Percentiles rank a stretch among this genome's conserved stretches.
phyloP scores from a whole-genome alignment of 1,284 basidiomycete genomes.

The Moesziomyces aphidis region DNA sequence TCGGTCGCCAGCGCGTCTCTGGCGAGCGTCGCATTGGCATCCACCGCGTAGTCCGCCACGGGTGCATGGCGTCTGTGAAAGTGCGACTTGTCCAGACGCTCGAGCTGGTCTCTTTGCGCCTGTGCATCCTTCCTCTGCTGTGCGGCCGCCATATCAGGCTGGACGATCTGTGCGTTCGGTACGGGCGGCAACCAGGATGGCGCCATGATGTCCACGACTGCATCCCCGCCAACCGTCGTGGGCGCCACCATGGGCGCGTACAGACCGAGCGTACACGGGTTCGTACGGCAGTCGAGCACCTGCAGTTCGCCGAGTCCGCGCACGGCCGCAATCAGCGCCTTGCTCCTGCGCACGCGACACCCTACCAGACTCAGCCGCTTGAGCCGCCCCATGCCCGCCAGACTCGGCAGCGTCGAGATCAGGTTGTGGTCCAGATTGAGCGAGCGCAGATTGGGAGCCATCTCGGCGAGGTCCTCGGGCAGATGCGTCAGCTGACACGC shows the following conservation, averaged over 20 bases:
- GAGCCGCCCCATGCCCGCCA: conserved; percentile 49
- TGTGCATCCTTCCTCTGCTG: conserved; percentile 16
- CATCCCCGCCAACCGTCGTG: too few relatives aligned
- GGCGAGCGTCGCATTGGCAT: conserved; percentile 25
- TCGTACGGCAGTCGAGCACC: conserved; percentile 61
- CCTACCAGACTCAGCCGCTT: conserved; percentile 63
- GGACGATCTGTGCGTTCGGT: conserved; percentile 58
- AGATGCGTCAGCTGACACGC: conserved; percentile 84
- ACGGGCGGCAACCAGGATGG: conserved; percentile 52
- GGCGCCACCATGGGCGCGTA: conserved; percentile 64
- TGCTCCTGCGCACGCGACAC: conserved; percentile 55
- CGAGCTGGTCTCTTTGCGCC: conserved; percentile 31
- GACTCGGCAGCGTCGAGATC: conserved; percentile 51
- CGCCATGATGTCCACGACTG: conserved; percentile 4
- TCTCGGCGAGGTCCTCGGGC: conserved; percentile 76
- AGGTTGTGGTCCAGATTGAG: conserved; percentile 75
- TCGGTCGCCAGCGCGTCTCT: conserved; percentile 26
- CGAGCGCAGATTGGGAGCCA: conserved; percentile 87
- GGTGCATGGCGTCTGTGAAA: conserved; percentile 61
- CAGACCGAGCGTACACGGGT: conserved; percentile 64
- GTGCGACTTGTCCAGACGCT: conserved; percentile 58
- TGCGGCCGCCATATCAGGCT: conserved; percentile 45
- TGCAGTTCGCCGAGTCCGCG: conserved; percentile 51
- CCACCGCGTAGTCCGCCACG: conserved; percentile 22
- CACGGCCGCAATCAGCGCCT: conserved; percentile 50